Conservation (phyloP, 148 eudicot genomes). For the Diospyros kaki region DNA sequence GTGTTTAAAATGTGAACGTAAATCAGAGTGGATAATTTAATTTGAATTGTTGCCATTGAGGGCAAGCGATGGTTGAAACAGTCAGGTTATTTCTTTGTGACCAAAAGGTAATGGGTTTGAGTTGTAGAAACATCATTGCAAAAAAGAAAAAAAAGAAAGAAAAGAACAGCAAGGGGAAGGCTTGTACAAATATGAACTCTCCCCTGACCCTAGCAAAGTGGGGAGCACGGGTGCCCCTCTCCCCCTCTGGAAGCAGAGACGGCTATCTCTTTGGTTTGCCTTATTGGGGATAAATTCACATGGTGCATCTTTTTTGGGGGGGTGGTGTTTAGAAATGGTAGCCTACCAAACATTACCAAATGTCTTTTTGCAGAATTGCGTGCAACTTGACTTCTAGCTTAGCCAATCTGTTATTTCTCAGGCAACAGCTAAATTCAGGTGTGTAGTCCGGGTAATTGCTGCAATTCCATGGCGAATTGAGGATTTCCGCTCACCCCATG, state of each 20-base stretch:
- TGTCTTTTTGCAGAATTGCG: neutral
- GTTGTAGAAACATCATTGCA: too few relatives aligned
- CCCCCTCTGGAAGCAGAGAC: too few relatives aligned
- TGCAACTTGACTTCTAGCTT: slow-evolving; percentile 8
- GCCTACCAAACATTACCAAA: neutral
- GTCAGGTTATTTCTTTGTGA: neutral
- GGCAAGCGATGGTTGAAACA: too few relatives aligned
- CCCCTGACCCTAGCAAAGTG: too few relatives aligned
- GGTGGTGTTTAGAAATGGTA: too few relatives aligned
- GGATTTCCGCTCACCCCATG: slow-evolving; percentile 53
- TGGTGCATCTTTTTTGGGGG: neutral
- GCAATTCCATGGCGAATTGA: slow-evolving; percentile 56
- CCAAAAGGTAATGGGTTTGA: neutral
- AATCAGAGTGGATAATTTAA: neutral
- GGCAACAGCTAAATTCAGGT: slow-evolving; percentile 74
- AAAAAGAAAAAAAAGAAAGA: too few relatives aligned
- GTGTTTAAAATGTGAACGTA: neutral
- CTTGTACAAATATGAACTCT: too few relatives aligned
- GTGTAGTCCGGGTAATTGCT: slow-evolving; percentile 73
- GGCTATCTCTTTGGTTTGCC: neutral
- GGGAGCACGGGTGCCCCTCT: too few relatives aligned
- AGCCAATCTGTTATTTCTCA: slow-evolving; percentile 15
- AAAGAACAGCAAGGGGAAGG: too few relatives aligned
- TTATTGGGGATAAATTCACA: neutral
- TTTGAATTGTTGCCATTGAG: neutral